Evolutionary conservation across 305 asterid species (phyloP).

Genomic region (Fraxinus dipetala): DNA sequence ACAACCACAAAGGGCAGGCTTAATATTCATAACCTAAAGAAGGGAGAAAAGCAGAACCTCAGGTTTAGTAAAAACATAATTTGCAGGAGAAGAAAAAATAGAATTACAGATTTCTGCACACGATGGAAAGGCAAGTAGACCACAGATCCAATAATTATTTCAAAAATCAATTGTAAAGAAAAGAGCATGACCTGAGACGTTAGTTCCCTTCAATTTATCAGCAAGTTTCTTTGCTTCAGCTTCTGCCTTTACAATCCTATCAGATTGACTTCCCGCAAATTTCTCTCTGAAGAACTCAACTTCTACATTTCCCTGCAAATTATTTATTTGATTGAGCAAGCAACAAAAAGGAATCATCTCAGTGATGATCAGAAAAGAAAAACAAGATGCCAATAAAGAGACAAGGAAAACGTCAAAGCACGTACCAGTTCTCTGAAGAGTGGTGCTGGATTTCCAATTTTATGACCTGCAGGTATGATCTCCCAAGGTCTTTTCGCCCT

Average conservation of each 20-base stretch:
- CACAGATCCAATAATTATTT: not conserved
- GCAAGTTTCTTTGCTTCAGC: constrained; percentile 59
- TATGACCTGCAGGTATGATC: constrained; percentile 72
- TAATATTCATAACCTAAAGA: not conserved
- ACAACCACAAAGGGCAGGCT: not conserved
- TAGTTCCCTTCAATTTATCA: constrained; percentile 56
- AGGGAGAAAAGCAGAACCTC: not conserved
- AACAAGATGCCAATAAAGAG: constrained; percentile 4
- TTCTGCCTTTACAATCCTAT: constrained; percentile 61
- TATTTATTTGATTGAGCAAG: constrained; percentile 8
- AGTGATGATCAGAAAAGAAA: constrained; percentile 10
- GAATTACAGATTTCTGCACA: not conserved
- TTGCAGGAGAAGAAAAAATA: not conserved
- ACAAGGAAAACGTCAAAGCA: not conserved
- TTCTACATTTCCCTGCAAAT: constrained; percentile 73
- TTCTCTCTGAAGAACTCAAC: constrained; percentile 52
- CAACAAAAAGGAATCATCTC: constrained; percentile 17
- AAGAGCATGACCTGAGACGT: constrained; percentile 55
- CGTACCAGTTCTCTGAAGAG: constrained; percentile 80
- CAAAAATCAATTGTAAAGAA: not conserved
- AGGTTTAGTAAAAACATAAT: not conserved
- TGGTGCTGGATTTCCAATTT: constrained; percentile 78
- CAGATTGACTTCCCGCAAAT: constrained; percentile 94
- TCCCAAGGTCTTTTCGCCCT: constrained; percentile 85
- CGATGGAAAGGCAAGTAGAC: not conserved